Evolutionary conservation across 176 grass and related monocot species (phyloP), one percentile per base, ranked within the genome.

Genomic region (Metroxylon sagu): DNA sequence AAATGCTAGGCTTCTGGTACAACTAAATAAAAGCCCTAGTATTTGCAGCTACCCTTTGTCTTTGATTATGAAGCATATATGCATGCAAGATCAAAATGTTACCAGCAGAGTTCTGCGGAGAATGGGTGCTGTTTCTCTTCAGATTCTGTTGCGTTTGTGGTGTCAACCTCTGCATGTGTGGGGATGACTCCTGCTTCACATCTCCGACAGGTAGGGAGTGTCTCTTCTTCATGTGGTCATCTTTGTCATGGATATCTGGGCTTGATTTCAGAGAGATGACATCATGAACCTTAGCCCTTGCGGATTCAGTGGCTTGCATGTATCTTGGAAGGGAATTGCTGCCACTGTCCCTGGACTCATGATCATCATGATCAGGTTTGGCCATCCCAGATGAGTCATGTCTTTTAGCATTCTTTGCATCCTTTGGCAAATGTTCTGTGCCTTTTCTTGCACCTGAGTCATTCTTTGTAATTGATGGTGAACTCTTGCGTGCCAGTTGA

Each of bases 291-390:
- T 71, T 71, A 31, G 68, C 68, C 48, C 68, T 58, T 19, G 68
- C 68, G 3, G 68, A 71, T 18, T 16, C 56, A 29, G 68, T 71
- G 43, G 68, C 56, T 39, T 71, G 68, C 68, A 71, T 71, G 28
- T 71, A 71, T 29, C 56, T 57, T 50, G 68, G 68, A 29, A 60
- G 54, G 57, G 68, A 52, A 18, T 60, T 71, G 56, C 68, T 71
- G n/a, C 56, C 25, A 19, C 56, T 51, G 48, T 51, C 29, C 43
- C 68, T 50, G 16, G 56, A 43, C 25, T 60, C 68, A 17, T 71
- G 56, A 60, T 59, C 48, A 43, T 43, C 8, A 12, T 43, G 35
- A 43, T 43, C 35, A 14, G 35, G 10, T 43, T 43, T 43, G 12
- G 35, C 35, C 35, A 43, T 43, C 8, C 35, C 35, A 3, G 14